Conservation (phyloP, 176 grass and related monocot genomes). For the Tuctoria greenei region DNA sequence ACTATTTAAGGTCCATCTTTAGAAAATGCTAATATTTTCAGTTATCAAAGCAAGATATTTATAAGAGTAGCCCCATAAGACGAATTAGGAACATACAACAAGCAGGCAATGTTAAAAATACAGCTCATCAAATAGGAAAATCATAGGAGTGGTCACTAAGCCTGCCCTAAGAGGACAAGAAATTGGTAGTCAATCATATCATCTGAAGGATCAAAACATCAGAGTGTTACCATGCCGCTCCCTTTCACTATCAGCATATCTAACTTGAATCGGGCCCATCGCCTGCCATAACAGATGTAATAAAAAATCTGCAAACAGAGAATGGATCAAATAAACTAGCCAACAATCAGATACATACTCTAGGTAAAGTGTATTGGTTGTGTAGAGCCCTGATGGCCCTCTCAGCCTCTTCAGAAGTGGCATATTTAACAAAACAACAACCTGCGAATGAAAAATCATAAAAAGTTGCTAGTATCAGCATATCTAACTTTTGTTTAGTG, state of each 20-base stretch:
- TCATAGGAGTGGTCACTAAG: background rate
- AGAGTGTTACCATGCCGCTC: slow-evolving; percentile 74
- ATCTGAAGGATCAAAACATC: background rate
- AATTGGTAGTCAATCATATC: slow-evolving; percentile 6
- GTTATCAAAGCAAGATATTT: too few species aligned
- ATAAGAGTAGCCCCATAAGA: too few species aligned
- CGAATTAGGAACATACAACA: background rate
- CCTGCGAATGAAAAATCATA: slow-evolving; percentile 61
- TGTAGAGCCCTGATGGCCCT: slow-evolving; percentile 95
- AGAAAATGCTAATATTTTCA: background rate
- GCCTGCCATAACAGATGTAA: slow-evolving; percentile 57
- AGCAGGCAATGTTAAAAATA: background rate
- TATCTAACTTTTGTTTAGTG: slow-evolving; percentile 16
- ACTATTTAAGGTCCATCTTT: background rate
- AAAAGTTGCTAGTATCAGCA: slow-evolving; percentile 24
- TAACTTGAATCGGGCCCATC: slow-evolving; percentile 87
- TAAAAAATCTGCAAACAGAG: slow-evolving; percentile 30
- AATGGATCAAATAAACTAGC: slow-evolving; percentile 34
- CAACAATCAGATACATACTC: slow-evolving; percentile 54
- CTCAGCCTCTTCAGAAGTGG: slow-evolving; percentile 86
- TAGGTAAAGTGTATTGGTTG: slow-evolving; percentile 85
- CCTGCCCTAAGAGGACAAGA: slow-evolving; percentile 17
- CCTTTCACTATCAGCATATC: slow-evolving; percentile 97
- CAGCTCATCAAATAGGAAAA: background rate
- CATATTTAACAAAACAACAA: slow-evolving; percentile 99